Percentiles rank a stretch among this genome's conserved stretches.
Conservation (phyloP, 1,284 basidiomycete species). For the Coriolopsis trogii region DNA sequence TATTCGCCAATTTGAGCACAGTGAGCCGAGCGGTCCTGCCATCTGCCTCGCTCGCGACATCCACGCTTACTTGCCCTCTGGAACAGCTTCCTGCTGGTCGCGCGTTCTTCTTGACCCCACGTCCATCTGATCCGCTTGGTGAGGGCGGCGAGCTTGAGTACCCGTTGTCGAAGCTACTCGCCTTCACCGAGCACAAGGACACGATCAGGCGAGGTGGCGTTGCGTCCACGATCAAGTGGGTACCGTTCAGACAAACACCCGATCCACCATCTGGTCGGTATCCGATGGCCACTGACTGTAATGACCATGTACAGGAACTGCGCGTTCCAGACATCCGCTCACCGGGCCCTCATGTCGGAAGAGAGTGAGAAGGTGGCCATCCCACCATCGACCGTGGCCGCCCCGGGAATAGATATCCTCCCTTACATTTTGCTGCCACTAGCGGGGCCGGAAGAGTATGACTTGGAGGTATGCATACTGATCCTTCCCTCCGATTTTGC, state of each 20-base stretch:
- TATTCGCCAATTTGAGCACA: conserved; percentile 88
- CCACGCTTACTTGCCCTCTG: conserved; percentile 30
- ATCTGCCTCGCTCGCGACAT: neutral
- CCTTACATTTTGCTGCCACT: conserved; percentile 88
- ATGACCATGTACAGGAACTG: conserved; percentile 77
- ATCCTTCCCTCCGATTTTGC: too few species aligned
- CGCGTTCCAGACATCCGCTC: conserved; percentile 68
- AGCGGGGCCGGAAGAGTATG: conserved; percentile 93
- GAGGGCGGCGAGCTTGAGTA: conserved; percentile 60
- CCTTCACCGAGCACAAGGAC: conserved; percentile 89
- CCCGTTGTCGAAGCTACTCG: conserved; percentile 78
- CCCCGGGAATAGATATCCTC: conserved; percentile 82
- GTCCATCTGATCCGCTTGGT: conserved; percentile 44
- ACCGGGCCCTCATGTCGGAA: conserved; percentile 70
- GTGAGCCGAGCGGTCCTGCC: conserved; percentile 45
- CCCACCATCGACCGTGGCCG: conserved; percentile 56
- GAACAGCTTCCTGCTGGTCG: conserved; percentile 72
- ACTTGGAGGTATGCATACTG: conserved; percentile 83
- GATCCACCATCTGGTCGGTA: too few species aligned
- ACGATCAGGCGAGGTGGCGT: conserved; percentile 86
- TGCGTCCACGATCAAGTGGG: conserved; percentile 83
- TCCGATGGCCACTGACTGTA: too few species aligned
- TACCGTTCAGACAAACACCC: too few species aligned
- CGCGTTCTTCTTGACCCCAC: conserved; percentile 70
- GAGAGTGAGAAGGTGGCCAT: conserved; percentile 54